Evolutionary conservation across 768 basidiomycete genomes (phyloP), one percentile per base, ranked within the genome.

Genomic region (Fibroporia radiculosa): DNA sequence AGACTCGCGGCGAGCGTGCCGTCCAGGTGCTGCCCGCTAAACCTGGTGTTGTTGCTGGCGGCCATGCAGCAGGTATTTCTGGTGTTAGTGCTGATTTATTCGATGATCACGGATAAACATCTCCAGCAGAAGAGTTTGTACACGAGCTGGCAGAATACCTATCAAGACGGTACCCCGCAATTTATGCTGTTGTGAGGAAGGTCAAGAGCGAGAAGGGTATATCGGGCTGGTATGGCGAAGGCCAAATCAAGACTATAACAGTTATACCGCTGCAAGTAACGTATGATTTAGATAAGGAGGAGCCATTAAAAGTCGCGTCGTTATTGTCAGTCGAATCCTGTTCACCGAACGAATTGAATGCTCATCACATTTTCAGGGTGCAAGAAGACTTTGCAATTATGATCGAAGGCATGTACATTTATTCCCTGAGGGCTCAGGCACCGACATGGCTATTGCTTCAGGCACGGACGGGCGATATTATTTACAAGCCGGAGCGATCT

Each of bases 401-500:
- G 49, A 13, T 52, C 14, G 51, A 55, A 40, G 54, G 46, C 40
- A 2, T 20, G 26, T 6, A 10, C 22, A 8, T 23, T 6, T 19
- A 4, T 10, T 23, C 20, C 4, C 5, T 19, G 10, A 24, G 4
- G 4, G 18, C 36, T 4, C 6, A 14, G 36, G n/a, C 4, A 6
- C n/a, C 41, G 42, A 35, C 43, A 25, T 18, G 6, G 27, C 10
- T 44, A 6, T 12, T 5, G n/a, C 6, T 36, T 48, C 57, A 80
- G 81, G 82, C 41, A 59, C 66, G 18, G 81, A 89, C 45, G 83
- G 84, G 32, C 68, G 69, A 48, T 83, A 85, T 51, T 82, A 85
- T 57, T 78, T 89, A 53, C 84, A 84, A 57, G 82, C 77, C 32
- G 86, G 84, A 6, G 78, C 77, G 0, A 78, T 87, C 51, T 73